Percentiles rank a stretch among this genome's conserved stretches.
Conservation (phyloP, 1,139 yeast species). For the Meyerozyma carpophila region DNA sequence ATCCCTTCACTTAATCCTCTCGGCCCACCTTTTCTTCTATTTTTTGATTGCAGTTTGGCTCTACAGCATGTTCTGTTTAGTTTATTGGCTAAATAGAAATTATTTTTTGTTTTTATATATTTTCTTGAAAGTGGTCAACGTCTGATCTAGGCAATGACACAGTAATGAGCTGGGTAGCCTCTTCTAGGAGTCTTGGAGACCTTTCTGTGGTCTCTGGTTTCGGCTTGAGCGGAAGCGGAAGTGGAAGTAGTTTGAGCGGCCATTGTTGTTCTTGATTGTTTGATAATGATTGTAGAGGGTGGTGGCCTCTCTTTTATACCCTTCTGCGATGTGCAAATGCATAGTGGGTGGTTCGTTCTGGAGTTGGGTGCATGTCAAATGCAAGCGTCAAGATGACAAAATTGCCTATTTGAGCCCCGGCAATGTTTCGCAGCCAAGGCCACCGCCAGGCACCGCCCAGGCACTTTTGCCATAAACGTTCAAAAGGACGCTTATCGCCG, state of each 20-base stretch:
- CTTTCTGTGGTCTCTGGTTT: not conserved
- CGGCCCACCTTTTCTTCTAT: no score
- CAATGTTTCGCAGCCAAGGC: not conserved
- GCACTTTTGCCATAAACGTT: not conserved
- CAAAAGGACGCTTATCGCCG: not conserved
- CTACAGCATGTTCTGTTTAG: not conserved
- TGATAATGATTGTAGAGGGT: not conserved
- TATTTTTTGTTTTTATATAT: not conserved
- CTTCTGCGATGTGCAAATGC: not conserved
- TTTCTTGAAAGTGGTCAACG: not conserved
- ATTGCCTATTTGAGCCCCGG: not conserved
- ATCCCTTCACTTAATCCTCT: not conserved
- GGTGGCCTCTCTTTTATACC: not conserved
- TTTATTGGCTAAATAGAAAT: not conserved
- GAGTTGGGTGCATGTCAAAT: not conserved
- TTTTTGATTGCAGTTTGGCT: no score
- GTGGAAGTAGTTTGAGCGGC: slow-evolving; percentile 1
- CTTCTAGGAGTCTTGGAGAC: not conserved
- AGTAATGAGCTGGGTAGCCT: not conserved
- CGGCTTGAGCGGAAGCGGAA: not conserved
- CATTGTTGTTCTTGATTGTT: not conserved
- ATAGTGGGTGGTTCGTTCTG: not conserved
- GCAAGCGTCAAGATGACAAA: not conserved
- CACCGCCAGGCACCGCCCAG: not conserved
- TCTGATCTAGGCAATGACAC: not conserved